phyloP scores from a whole-genome alignment of 257 asterid species.

The Prunella vulgaris region DNA sequence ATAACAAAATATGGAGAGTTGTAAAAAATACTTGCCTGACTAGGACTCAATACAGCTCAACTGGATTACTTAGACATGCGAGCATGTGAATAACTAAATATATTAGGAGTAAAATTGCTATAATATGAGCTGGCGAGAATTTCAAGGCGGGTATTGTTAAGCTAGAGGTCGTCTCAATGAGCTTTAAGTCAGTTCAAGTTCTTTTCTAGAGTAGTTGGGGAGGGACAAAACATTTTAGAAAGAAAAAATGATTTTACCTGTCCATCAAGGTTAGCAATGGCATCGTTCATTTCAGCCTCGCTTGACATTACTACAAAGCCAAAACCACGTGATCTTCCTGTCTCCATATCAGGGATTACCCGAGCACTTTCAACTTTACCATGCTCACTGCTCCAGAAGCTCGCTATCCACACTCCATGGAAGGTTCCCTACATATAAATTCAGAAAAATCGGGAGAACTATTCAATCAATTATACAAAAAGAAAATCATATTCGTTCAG shows the following conservation, averaged over 20 bases:
- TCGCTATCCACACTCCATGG: constrained; percentile 70
- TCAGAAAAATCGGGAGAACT: no score
- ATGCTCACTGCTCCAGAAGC: constrained; percentile 72
- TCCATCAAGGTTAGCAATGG: constrained; percentile 86
- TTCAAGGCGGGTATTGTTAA: no score
- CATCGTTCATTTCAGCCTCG: constrained; percentile 75
- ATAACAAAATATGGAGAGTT: not conserved
- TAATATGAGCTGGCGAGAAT: no score
- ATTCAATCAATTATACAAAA: no score
- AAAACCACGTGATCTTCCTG: constrained; percentile 90
- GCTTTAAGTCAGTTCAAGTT: not conserved
- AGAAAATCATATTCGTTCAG: no score
- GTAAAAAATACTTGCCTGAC: not conserved
- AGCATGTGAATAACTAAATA: no score
- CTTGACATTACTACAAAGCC: constrained; percentile 85
- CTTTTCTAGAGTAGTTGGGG: not conserved
- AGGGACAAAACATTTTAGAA: not conserved
- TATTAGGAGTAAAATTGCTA: no score
- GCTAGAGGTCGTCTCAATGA: no score
- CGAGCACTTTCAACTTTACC: constrained; percentile 78
- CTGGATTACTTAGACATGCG: not conserved
- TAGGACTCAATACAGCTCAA: not conserved
- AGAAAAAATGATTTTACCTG: constrained; percentile 41
- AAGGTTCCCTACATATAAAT: constrained; percentile 86
- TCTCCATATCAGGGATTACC: constrained; percentile 69